Conservation (phyloP, 2,329 filamentous ascomycete genomes). For the Diplocarpon rosae region DNA sequence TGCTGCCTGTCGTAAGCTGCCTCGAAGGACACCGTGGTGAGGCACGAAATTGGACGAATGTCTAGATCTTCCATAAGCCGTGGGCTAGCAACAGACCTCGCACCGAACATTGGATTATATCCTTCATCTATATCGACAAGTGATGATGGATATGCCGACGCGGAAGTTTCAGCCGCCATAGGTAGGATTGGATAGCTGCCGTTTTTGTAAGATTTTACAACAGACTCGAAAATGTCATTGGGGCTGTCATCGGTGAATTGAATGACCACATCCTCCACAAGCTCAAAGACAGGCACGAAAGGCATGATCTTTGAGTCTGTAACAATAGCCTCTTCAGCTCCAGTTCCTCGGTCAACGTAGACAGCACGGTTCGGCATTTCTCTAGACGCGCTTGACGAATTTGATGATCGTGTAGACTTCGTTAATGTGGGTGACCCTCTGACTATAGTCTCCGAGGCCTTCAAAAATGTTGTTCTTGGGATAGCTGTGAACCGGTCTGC, state of each 20-base stretch:
- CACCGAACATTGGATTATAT: neutral
- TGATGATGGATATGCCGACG: neutral
- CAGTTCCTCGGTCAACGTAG: constrained; percentile 33
- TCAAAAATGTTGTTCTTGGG: constrained; percentile 23
- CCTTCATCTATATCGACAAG: neutral
- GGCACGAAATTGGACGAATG: constrained; percentile 6
- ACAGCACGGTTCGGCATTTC: constrained; percentile 1
- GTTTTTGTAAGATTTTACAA: constrained; percentile 37
- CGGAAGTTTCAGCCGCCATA: neutral
- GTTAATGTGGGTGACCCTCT: constrained; percentile 19
- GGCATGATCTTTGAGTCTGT: constrained; percentile 1
- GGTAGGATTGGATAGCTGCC: constrained; percentile 27
- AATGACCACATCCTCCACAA: constrained; percentile 46
- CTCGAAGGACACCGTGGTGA: constrained; percentile 8
- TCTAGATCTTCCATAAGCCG: constrained; percentile 1
- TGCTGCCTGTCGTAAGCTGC: constrained; percentile 2
- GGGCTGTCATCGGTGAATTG: constrained; percentile 37
- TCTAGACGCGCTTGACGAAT: neutral
- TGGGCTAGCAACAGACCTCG: neutral
- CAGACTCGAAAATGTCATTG: constrained; percentile 34
- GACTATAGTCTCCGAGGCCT: constrained; percentile 25
- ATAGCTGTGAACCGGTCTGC: constrained; percentile 12
- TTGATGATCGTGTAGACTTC: constrained; percentile 4
- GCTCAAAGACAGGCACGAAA: constrained; percentile 36
- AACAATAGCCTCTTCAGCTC: constrained; percentile 23